Evolutionary conservation across 2,329 filamentous ascomycete species (phyloP), one percentile per base, ranked within the genome.

Genomic region (Aspergillus oerlinghausenensis): DNA sequence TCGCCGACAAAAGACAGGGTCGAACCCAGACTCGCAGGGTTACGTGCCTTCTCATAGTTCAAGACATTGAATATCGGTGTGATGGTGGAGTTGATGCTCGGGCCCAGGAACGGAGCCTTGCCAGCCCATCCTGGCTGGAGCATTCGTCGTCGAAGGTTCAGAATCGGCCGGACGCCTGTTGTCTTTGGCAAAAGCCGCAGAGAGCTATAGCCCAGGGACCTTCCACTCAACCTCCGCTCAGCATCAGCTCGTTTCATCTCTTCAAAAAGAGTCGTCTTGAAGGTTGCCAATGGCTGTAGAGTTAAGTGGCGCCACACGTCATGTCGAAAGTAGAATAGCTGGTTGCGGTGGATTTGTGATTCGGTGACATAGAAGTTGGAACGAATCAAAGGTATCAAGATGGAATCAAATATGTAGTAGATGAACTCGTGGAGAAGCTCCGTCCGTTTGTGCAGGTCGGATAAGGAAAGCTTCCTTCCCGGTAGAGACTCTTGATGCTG

Each of bases 351-450:
- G 1, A 80, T 79, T 60, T 85, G 92, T 0, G 92, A 94, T 71
- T 99, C 94, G 0, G 94, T 99, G 40, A 97, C 89, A 68, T 97
- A 93, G 67, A 99, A 99, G 67, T 94, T 92, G 60, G 84, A 86
- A 35, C 90, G 85, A 50, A 97, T 83, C 7, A 99, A 80, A 9
- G 94, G 93, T 65, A 97, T 89, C 55, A 99, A 70, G 23, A 97
- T 80, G 0, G 92, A 97, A 73, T 99, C 94, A 66, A 99, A 94
- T 3, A 96, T 63, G 70, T 92, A 99, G 75, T 97, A 97, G 6
- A 97, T 67, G 56, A 97, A 86, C 70, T 99, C 94, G 53, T 86
- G 75, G 50, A 97, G 84, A 0, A 97, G 80, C 67, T 97, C 89
- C 26, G 77, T 79, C 10, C 92, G 86, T 72, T 97, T 97, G 6